Conservation (phyloP, 805 yeast genomes). For the Metschnikowia picachoensis region DNA sequence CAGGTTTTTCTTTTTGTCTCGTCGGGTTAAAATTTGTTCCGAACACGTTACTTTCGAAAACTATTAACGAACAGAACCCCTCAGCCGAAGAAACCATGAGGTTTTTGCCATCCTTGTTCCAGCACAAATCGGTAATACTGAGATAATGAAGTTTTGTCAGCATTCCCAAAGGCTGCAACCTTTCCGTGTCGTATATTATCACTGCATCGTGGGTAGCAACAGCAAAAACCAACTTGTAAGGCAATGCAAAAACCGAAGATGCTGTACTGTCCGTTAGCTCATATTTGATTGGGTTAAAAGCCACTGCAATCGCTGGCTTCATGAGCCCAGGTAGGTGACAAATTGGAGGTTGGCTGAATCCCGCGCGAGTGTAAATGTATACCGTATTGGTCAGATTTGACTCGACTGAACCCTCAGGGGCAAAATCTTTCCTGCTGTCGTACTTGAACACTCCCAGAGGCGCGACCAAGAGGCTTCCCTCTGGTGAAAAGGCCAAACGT, state of each 20-base stretch:
- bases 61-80: conserved; percentile 79
- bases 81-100: conserved; percentile 82
- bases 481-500: conserved; percentile 81
- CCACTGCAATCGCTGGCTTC: conserved; percentile 79
- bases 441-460: conserved; percentile 62
- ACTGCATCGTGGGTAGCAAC: conserved; percentile 90
- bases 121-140: conserved; percentile 79
- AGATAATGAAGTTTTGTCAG: conserved; percentile 83
- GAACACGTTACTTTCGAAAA: conserved; percentile 36
- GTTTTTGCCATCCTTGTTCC: conserved; percentile 74
- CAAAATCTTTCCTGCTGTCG: conserved; percentile 5
- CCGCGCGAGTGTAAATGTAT: conserved; percentile 70
- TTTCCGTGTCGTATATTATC: conserved; percentile 75
- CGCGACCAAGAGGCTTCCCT: conserved; percentile 74
- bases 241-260: conserved; percentile 48
- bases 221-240: conserved; percentile 84
- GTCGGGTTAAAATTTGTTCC: not conserved
- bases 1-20: too few relatives aligned
- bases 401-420: conserved; percentile 5
- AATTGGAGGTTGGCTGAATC: conserved; percentile 65
- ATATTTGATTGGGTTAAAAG: conserved; percentile 70
- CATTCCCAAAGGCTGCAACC: conserved; percentile 61
- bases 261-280: not conserved
- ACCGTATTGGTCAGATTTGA: conserved; percentile 55
- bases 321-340: conserved; percentile 75